phyloP scores from a whole-genome alignment of 2,329 filamentous ascomycete genomes.

The Aspergillus carbonarius region DNA sequence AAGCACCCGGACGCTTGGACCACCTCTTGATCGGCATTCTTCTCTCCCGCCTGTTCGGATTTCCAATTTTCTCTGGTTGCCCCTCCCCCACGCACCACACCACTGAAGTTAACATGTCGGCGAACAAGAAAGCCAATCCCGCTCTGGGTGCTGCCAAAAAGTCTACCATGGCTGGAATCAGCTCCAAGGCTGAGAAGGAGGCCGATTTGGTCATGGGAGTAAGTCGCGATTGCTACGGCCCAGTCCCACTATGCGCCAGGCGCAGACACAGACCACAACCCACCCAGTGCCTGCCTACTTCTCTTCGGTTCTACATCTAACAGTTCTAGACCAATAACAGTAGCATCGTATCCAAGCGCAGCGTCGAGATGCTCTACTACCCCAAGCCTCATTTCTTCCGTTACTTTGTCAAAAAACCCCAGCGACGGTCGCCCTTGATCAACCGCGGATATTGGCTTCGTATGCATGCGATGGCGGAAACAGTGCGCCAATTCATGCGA shows the following conservation, averaged over 20 bases:
- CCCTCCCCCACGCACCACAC: background rate
- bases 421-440: constrained; percentile 80
- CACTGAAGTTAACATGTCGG: constrained; percentile 3
- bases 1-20: constrained; percentile 34
- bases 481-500: constrained; percentile 71
- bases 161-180: constrained; percentile 18
- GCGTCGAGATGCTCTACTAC: constrained; percentile 86
- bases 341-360: constrained; percentile 88
- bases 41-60: background rate
- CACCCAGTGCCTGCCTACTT: background rate
- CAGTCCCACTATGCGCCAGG: constrained; percentile 5
- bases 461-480: constrained; percentile 75
- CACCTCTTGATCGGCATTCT: constrained; percentile 36
- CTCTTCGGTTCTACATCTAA: background rate
- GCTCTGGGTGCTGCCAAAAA: constrained; percentile 19
- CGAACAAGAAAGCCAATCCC: background rate
- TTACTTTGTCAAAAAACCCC: constrained; percentile 81
- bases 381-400: constrained; percentile 81
- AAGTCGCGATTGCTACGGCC: constrained; percentile 26
- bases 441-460: constrained; percentile 88
- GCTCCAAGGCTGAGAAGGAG: constrained; percentile 39
- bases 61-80: constrained; percentile 6
- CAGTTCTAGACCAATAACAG: constrained; percentile 73
- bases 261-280: background rate
- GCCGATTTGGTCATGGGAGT: constrained; percentile 57